phyloP scores from a whole-genome alignment of 371 early-diverging fungal genomes.

The Syncephalis plumigaleata region DNA sequence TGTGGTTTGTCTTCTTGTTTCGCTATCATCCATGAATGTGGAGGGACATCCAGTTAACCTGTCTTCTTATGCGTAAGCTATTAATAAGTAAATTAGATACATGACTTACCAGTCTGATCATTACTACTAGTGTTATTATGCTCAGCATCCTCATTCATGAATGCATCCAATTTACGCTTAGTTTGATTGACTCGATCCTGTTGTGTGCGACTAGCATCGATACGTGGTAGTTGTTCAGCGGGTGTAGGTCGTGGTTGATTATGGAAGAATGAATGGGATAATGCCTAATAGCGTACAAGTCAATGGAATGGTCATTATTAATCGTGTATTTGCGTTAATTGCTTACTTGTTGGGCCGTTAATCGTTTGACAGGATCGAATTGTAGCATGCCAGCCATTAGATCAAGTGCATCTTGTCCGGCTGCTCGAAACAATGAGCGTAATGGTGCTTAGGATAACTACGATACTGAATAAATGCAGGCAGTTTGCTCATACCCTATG shows the following conservation, averaged over 20 bases:
- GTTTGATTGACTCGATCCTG: too few relatives aligned
- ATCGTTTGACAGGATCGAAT: constrained; percentile 82
- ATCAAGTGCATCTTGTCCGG: constrained; percentile 80
- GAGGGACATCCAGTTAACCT: too few relatives aligned
- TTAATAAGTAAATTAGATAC: too few relatives aligned
- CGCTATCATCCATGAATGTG: too few relatives aligned
- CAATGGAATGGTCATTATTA: background rate
- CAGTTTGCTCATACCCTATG: constrained; percentile 47
- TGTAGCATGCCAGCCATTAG: constrained; percentile 81
- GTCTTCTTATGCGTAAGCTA: too few relatives aligned
- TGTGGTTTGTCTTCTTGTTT: too few relatives aligned
- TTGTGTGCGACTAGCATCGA: background rate
- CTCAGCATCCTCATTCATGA: too few relatives aligned
- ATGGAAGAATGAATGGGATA: constrained; percentile 81
- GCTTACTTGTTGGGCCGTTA: constrained; percentile 60
- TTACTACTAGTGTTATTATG: too few relatives aligned
- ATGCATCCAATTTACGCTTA: too few relatives aligned
- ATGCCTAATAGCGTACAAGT: constrained; percentile 24
- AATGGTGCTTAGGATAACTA: constrained; percentile 43
- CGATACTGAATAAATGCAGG: constrained; percentile 54
- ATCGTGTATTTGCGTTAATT: background rate
- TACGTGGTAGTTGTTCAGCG: constrained; percentile 63
- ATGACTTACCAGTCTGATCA: too few relatives aligned
- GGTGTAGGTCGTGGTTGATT: constrained; percentile 75
- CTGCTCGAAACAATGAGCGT: constrained; percentile 77